Conservation (phyloP, 1,284 basidiomycete species). For the Ustilago curta region DNA sequence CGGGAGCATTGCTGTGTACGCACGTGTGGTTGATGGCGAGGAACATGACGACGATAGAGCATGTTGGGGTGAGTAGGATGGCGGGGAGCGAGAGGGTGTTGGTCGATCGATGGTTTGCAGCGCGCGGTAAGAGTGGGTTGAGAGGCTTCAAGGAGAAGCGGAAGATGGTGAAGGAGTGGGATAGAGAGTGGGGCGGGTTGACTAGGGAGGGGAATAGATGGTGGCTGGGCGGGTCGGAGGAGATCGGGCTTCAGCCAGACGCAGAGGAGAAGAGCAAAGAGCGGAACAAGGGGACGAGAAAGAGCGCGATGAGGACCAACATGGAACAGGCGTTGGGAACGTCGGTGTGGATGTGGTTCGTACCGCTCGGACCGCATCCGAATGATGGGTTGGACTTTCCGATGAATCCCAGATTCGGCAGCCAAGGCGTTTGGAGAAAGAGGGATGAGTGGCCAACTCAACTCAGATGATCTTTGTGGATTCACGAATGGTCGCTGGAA, state of each 20-base stretch:
- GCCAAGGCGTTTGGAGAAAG: constrained; percentile 22
- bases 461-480: constrained; percentile 10
- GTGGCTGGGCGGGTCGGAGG: constrained; percentile 75
- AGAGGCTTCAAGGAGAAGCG: constrained; percentile 26
- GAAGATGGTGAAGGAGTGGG: constrained; percentile 73
- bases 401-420: constrained; percentile 47
- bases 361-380: constrained; percentile 33
- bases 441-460: constrained; percentile 35
- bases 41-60: constrained; percentile 85
- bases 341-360: constrained; percentile 14
- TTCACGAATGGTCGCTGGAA: not conserved
- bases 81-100: constrained; percentile 75
- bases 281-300: not conserved
- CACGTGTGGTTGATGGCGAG: constrained; percentile 77
- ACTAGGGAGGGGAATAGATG: constrained; percentile 83
- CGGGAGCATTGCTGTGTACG: constrained; percentile 73
- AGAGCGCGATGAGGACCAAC: constrained; percentile 26
- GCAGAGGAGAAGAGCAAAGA: constrained; percentile 5
- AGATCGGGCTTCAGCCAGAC: constrained; percentile 13
- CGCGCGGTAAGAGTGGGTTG: constrained; percentile 24
- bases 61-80: constrained; percentile 74
- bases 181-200: constrained; percentile 80
- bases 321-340: constrained; percentile 23
- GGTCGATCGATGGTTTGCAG: constrained; percentile 69
- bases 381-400: constrained; percentile 39